Percentiles rank a stretch among this genome's conserved stretches.
phyloP scores from a whole-genome alignment of 805 yeast species.

The Wickerhamomyces alni region DNA sequence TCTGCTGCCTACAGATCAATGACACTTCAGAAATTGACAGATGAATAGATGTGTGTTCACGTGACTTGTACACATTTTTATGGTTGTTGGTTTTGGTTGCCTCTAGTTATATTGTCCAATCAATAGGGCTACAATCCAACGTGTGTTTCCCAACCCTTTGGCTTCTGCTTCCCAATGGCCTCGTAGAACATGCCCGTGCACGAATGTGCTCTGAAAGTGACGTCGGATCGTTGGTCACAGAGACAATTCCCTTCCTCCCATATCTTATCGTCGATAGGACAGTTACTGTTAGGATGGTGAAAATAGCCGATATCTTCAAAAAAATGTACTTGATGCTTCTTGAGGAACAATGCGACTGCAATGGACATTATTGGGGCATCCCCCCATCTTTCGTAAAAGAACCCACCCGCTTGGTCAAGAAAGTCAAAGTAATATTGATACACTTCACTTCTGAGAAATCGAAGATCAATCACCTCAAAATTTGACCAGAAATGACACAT shows the following conservation, averaged over 20 bases:
- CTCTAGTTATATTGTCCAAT: too few relatives aligned
- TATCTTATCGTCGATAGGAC: constrained; percentile 46
- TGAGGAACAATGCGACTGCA: constrained; percentile 72
- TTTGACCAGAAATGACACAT: constrained; percentile 64
- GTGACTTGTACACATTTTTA: too few relatives aligned
- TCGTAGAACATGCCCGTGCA: constrained; percentile 61
- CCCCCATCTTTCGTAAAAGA: constrained; percentile 74
- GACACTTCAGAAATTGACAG: too few relatives aligned
- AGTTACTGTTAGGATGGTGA: constrained; percentile 58
- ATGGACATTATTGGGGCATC: constrained; percentile 89
- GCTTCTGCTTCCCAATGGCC: constrained; percentile 48
- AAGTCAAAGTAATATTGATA: constrained; percentile 39
- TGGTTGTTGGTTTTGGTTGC: too few relatives aligned
- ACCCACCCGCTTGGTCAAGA: constrained; percentile 44
- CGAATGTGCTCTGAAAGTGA: constrained; percentile 68
- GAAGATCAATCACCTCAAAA: constrained; percentile 49
- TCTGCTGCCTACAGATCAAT: too few relatives aligned
- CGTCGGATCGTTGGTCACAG: constrained; percentile 57
- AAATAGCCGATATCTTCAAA: constrained; percentile 80
- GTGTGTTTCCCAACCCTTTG: constrained; percentile 61
- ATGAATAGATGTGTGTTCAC: too few relatives aligned
- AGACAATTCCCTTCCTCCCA: constrained; percentile 43
- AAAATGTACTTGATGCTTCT: constrained; percentile 63
- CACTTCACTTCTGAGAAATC: constrained; percentile 41
- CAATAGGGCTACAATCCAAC: neutral